Evolutionary conservation across 2,329 filamentous ascomycete species (phyloP).

Genomic region (Colletotrichum musae): DNA sequence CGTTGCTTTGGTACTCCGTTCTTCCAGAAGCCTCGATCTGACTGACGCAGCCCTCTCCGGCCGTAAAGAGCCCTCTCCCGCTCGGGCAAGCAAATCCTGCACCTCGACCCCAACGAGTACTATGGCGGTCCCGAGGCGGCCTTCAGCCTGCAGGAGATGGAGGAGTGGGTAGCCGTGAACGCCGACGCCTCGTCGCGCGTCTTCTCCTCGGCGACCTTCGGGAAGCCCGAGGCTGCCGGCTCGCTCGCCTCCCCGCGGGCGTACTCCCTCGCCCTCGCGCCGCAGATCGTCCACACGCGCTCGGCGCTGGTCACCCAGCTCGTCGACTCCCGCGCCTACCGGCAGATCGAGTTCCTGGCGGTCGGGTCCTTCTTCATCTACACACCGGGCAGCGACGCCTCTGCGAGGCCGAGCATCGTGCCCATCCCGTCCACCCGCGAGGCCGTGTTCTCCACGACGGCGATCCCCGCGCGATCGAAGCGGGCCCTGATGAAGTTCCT

Average conservation of each 20-base stretch:
- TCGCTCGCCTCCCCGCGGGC: slow-evolving; percentile 74
- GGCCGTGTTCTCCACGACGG: slow-evolving; percentile 86
- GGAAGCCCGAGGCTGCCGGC: slow-evolving; percentile 50
- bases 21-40: slow-evolving; percentile 65
- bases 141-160: slow-evolving; percentile 85
- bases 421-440: slow-evolving; percentile 91
- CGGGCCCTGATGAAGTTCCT: slow-evolving; percentile 93
- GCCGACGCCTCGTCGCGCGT: slow-evolving; percentile 48
- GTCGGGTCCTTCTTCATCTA: slow-evolving; percentile 94
- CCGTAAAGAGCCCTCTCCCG: slow-evolving; percentile 87
- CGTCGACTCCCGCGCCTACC: slow-evolving; percentile 90
- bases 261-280: slow-evolving; percentile 87
- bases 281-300: slow-evolving; percentile 87
- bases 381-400: slow-evolving; percentile 50
- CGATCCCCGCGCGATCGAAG: slow-evolving; percentile 85
- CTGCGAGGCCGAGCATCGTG: slow-evolving; percentile 60
- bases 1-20: slow-evolving; percentile 27
- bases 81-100: slow-evolving; percentile 91
- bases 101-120: slow-evolving; percentile 88
- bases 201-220: slow-evolving; percentile 56
- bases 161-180: slow-evolving; percentile 75
- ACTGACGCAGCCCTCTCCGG: slow-evolving; percentile 75
- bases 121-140: slow-evolving; percentile 92
- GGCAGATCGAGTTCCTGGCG: slow-evolving; percentile 92
- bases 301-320: slow-evolving; percentile 84